These are phyloP conservation scores for Pseudogymnoascus sp. DNA, from an alignment of 2,329 filamentous ascomycete species.

Conservation along the genomic window DNA sequence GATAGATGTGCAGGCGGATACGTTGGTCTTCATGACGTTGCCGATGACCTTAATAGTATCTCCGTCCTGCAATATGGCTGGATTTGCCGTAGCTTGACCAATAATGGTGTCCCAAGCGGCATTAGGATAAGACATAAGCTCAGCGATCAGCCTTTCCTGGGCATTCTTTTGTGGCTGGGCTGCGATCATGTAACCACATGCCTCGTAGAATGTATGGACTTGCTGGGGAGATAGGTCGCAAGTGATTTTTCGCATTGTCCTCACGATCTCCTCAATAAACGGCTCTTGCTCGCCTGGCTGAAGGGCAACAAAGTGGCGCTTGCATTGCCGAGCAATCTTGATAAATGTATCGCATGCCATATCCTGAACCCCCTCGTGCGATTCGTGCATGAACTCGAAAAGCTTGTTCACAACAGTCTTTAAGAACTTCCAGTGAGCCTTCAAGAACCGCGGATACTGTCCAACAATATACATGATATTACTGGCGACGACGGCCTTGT, in stretches of 20 bases:
- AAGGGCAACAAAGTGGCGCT: slow-evolving; percentile 91
- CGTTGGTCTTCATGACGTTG: slow-evolving; percentile 99
- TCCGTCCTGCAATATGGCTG: slow-evolving; percentile 78
- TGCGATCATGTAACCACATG: slow-evolving; percentile 98
- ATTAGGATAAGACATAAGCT: slow-evolving; percentile 91
- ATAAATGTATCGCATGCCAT: slow-evolving; percentile 99
- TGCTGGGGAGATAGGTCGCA: slow-evolving; percentile 93
- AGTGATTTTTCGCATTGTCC: slow-evolving; percentile 92
- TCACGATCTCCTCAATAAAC: slow-evolving; percentile 97
- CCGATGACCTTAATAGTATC: slow-evolving; percentile 98
- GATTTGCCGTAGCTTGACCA: slow-evolving; percentile 74
- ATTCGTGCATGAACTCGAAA: slow-evolving; percentile 99
- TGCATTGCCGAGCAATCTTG: slow-evolving; percentile 98
- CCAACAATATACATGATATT: slow-evolving; percentile 99
- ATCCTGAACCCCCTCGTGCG: slow-evolving; percentile 97
- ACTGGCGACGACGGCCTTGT: slow-evolving; percentile 96
- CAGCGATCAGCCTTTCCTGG: slow-evolving; percentile 84
- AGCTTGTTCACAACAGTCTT: slow-evolving; percentile 99
- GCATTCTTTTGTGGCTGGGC: slow-evolving; percentile 92
- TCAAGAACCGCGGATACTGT: slow-evolving; percentile 95
- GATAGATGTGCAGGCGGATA: slow-evolving; percentile 95
- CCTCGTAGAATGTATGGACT: slow-evolving; percentile 98
- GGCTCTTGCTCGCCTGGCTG: slow-evolving; percentile 92
- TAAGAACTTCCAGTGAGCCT: slow-evolving; percentile 99
- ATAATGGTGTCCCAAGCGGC: slow-evolving; percentile 95